Base-by-base conservation (phyloP, 331 rosid genomes). In the Pyracantha coccinea region DNA sequence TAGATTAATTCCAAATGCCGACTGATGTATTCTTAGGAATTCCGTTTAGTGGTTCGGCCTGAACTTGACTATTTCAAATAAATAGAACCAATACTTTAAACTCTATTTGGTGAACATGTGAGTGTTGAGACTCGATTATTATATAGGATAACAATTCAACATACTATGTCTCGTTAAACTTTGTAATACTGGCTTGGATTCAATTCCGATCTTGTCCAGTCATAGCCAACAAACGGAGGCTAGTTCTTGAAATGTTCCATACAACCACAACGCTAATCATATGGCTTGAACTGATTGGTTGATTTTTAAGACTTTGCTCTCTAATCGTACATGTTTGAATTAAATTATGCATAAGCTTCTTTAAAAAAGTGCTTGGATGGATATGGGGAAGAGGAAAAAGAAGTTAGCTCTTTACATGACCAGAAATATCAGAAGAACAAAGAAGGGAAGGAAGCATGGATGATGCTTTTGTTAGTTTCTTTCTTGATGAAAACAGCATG, bases 401-500 rank as follows among this genome's bases (percentile, higher is more conserved):
- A 65, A 75, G 58, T 41, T 45, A 47, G 63, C 17, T 7, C 58
- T 72, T 73, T 60, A 60, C 66, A 85, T 81, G 79, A 79, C 61
- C 74, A 60, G 35, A 68, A 44, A 79, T 66, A 78, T 60, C 73
- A 79, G 74, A 84, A 77, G 61, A 79, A 79, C 68, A 75, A 71
- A 79, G 81, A 78, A 79, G 81, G 75, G 83, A 60, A 81, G 81
- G 33, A 78, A 73, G 74, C 81, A 79, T 81, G 81, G 85, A 79
- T 78, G 81, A 83, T 76, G 84, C 81, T 75, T 83, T 76, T 76
- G 83, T 55, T 84, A 82, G 63, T 83, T 79, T 54, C 83, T 84
- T 86, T 68, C 77, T 75, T 73, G 91, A 93, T 88, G 94, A 88
- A 86, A 73, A 79, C 70, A 87, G 80, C 96, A 84, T 88, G 86